These are phyloP conservation scores for Pyrenochaeta sp. DNA, from an alignment of 2,329 filamentous ascomycete genomes.

Conservation along the genomic window DNA sequence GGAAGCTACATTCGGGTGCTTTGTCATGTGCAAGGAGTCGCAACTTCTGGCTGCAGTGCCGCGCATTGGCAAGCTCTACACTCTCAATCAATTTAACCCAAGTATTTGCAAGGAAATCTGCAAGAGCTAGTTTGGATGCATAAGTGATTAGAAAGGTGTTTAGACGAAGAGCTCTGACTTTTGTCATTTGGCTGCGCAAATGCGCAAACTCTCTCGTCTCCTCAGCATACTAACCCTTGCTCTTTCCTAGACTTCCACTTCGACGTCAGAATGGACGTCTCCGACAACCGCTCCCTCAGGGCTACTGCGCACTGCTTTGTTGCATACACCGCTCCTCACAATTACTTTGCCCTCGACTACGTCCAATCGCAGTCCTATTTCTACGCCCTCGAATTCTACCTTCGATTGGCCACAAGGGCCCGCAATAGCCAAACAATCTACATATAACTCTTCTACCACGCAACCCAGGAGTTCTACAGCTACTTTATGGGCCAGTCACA, in stretches of 20 bases:
- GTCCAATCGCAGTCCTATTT: neutral
- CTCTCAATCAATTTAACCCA: neutral
- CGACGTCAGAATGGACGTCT: slow-evolving; percentile 1
- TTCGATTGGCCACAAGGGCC: neutral
- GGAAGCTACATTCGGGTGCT: neutral
- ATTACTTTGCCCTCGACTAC: neutral
- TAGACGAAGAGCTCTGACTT: neutral
- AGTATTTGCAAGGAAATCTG: neutral
- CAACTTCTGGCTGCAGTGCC: neutral
- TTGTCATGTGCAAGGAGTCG: neutral
- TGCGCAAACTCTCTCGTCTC: slow-evolving; percentile 20
- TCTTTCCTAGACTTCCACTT: slow-evolving; percentile 9
- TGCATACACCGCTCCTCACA: neutral
- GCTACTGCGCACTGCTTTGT: too few relatives aligned
- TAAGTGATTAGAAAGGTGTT: neutral
- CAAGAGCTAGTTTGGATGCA: neutral
- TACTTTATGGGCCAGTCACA: slow-evolving; percentile 18
- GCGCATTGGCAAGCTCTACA: neutral
- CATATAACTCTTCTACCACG: neutral
- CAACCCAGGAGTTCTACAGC: neutral
- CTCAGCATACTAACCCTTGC: slow-evolving; percentile 5
- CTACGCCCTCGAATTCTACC: neutral
- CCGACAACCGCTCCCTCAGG: neutral
- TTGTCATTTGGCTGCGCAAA: slow-evolving; percentile 17
- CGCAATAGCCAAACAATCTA: neutral